phyloP scores from a whole-genome alignment of 768 basidiomycete species.

The Coprinellus micaceus region DNA sequence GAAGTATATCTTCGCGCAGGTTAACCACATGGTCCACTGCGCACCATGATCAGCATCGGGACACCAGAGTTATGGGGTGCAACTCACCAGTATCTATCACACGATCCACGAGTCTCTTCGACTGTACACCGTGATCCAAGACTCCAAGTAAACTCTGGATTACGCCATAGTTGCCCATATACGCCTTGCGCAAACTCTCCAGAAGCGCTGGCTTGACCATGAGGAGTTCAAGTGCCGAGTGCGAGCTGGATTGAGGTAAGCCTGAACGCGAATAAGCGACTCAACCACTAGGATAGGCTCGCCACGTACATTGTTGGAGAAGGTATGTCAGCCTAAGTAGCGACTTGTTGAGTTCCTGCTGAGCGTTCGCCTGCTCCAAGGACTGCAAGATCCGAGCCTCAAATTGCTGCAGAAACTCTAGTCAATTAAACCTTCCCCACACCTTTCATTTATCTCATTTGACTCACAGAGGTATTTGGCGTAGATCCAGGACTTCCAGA shows the following conservation, averaged over 20 bases:
- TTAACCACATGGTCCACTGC: constrained; percentile 90
- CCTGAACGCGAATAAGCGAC: constrained; percentile 27
- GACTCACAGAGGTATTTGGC: constrained; percentile 3
- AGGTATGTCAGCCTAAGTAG: constrained; percentile 76
- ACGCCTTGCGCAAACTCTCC: constrained; percentile 84
- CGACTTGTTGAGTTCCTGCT: constrained; percentile 75
- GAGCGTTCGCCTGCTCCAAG: constrained; percentile 71
- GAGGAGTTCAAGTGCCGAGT: constrained; percentile 81
- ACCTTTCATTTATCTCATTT: too few species aligned
- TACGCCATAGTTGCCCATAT: constrained; percentile 88
- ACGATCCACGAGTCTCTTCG: constrained; percentile 88
- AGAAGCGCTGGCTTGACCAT: constrained; percentile 75
- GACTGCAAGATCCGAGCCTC: constrained; percentile 60
- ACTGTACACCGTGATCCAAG: constrained; percentile 77
- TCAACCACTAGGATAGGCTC: background rate
- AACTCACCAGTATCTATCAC: constrained; percentile 72
- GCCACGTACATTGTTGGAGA: constrained; percentile 65
- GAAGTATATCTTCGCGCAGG: constrained; percentile 83
- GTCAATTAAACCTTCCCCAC: constrained; percentile 1
- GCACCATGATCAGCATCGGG: background rate
- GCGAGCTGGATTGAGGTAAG: constrained; percentile 59
- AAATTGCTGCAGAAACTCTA: constrained; percentile 33
- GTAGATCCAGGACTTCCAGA: constrained; percentile 10
- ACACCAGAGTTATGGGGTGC: background rate
- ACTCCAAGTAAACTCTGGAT: constrained; percentile 92